Percentiles rank a stretch among this genome's conserved stretches.
phyloP scores from a whole-genome alignment of 805 yeast species.

The Yarrowia sp. region DNA sequence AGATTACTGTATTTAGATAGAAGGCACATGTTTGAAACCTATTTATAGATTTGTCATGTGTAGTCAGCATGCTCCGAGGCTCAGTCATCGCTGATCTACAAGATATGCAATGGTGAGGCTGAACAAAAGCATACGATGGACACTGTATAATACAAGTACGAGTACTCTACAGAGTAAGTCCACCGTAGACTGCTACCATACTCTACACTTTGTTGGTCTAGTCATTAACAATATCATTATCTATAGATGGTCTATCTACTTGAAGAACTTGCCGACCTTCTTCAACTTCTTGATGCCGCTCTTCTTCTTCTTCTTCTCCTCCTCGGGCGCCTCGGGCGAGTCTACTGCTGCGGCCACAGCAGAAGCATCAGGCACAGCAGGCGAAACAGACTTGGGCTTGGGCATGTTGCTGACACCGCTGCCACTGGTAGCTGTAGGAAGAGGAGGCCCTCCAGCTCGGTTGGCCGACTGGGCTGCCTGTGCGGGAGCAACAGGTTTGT shows the following conservation, averaged over 20 bases:
- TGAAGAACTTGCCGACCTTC: constrained; percentile 37
- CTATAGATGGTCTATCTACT: constrained; percentile 11
- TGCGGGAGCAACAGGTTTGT: constrained; percentile 22
- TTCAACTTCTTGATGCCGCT: constrained; percentile 40
- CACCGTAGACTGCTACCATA: too few relatives aligned
- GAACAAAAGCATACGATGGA: too few relatives aligned
- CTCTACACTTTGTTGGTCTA: too few relatives aligned
- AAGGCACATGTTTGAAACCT: background rate
- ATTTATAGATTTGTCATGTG: constrained; percentile 14
- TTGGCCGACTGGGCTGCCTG: constrained; percentile 11
- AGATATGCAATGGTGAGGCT: background rate
- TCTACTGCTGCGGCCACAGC: constrained; percentile 18
- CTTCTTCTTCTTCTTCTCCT: constrained; percentile 41
- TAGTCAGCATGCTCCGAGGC: background rate
- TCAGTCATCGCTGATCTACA: background rate
- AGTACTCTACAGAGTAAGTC: background rate
- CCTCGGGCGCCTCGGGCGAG: background rate
- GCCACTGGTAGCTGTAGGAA: constrained; percentile 31
- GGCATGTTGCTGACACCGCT: constrained; percentile 14
- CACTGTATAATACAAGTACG: background rate
- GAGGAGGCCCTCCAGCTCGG: constrained; percentile 27
- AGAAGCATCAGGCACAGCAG: constrained; percentile 12
- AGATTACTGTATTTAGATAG: background rate
- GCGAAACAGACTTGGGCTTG: constrained; percentile 12
- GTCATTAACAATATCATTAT: constrained; percentile 12